Conservation (phyloP, 495 filamentous ascomycete species). For the Penicillium maclennaniae region DNA sequence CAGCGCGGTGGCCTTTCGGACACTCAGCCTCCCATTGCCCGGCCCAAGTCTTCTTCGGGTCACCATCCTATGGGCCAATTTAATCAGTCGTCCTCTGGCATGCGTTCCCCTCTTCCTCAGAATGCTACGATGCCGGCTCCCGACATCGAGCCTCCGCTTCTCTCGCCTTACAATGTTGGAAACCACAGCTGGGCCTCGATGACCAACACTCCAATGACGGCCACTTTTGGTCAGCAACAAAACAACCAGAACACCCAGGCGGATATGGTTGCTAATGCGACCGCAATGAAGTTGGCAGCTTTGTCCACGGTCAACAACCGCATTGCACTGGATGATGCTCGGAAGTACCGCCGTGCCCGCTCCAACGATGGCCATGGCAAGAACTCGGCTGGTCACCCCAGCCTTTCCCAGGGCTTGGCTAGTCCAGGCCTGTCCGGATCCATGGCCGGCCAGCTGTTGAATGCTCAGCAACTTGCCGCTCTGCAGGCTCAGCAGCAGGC, state of each 20-base stretch:
- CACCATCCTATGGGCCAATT: conserved; percentile 97
- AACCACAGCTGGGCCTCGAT: conserved; percentile 97
- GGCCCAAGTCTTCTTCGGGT: conserved; percentile 87
- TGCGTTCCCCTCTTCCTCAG: conserved; percentile 83
- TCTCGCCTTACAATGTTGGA: conserved; percentile 82
- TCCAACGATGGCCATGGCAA: conserved; percentile 76
- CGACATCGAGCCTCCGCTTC: conserved; percentile 76
- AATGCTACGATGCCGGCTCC: conserved; percentile 74
- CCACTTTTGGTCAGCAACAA: conserved; percentile 64
- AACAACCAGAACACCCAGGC: conserved; percentile 60
- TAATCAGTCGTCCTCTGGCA: conserved; percentile 73
- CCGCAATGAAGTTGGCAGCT: conserved; percentile 97
- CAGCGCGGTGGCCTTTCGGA: conserved; percentile 47
- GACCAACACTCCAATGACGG: conserved; percentile 94
- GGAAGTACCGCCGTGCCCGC: conserved; percentile 86
- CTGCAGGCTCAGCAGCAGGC: conserved; percentile 81
- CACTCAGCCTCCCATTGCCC: conserved; percentile 53
- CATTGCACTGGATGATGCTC: conserved; percentile 92
- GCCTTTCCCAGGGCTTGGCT: conserved; percentile 49
- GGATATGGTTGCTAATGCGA: conserved; percentile 98
- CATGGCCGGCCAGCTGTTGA: conserved; percentile 81
- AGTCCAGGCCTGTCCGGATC: conserved; percentile 59
- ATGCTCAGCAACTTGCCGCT: conserved; percentile 78
- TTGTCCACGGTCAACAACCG: conserved; percentile 97
- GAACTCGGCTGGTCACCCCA: conserved; percentile 37